Conservation (phyloP, 805 yeast species). For the Sugiyamaella boreocaroliniensis region DNA sequence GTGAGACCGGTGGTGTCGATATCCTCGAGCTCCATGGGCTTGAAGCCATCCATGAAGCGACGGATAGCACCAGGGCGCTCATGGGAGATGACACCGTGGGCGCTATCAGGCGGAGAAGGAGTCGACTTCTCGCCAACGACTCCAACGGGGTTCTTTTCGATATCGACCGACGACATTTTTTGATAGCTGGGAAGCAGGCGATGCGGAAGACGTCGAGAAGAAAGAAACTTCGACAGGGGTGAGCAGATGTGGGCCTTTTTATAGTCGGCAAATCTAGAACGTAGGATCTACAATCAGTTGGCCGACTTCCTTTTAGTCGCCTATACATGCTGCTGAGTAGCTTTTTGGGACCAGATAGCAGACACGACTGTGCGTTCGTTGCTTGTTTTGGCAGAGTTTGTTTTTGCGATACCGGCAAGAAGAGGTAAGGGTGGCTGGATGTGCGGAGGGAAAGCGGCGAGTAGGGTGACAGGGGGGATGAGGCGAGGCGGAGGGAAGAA, state of each 20-base stretch:
- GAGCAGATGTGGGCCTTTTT: not conserved
- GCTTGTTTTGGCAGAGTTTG: not conserved
- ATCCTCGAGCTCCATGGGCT: slow-evolving; percentile 37
- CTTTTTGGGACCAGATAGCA: not conserved
- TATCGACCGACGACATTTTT: not conserved
- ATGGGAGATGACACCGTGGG: not conserved
- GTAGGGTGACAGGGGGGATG: no score
- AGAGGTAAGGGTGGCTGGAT: not conserved
- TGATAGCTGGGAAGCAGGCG: no score
- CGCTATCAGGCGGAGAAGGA: not conserved
- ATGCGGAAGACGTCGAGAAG: not conserved
- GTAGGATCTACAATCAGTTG: not conserved
- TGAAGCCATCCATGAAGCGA: slow-evolving; percentile 39
- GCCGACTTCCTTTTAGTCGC: not conserved
- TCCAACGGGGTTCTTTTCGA: slow-evolving; percentile 5
- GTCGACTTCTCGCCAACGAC: not conserved
- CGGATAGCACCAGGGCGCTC: not conserved
- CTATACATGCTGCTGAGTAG: no score
- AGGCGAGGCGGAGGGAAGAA: no score
- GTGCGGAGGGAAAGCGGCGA: not conserved
- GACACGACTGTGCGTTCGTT: not conserved
- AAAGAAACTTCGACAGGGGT: not conserved
- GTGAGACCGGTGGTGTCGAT: slow-evolving; percentile 24
- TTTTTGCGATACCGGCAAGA: not conserved
- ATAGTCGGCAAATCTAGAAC: not conserved